Evolutionary conservation across 495 filamentous ascomycete genomes (phyloP).

Genomic region (Bryoglossum gracile): DNA sequence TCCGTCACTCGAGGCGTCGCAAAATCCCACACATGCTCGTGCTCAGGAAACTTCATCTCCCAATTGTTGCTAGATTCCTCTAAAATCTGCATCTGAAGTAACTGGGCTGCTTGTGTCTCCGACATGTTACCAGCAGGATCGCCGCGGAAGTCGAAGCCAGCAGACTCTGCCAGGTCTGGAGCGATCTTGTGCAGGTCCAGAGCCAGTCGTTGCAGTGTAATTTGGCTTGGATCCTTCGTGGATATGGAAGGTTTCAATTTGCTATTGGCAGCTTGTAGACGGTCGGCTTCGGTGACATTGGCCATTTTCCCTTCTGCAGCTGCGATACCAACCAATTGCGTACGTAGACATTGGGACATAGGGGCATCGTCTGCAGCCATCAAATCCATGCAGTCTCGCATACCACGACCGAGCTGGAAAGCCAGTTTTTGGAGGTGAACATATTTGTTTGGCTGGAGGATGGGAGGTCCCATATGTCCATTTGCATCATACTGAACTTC

Average conservation of each 20-base stretch:
- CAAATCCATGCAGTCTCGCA: neutral
- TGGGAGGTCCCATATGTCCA: conserved; percentile 9
- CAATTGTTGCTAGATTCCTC: conserved; percentile 24
- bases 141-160: neutral
- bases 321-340: neutral
- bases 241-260: neutral
- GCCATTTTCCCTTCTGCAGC: neutral
- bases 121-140: neutral
- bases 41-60: conserved; percentile 21
- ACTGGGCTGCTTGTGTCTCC: conserved; percentile 1
- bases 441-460: conserved; percentile 16
- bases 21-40: conserved; percentile 24
- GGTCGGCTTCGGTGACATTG: neutral
- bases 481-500: conserved; percentile 11
- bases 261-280: neutral
- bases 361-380: neutral
- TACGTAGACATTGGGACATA: neutral
- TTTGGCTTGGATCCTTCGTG: neutral
- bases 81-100: conserved; percentile 20
- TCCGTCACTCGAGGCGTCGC: conserved; percentile 1
- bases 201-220: conserved; percentile 11
- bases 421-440: conserved; percentile 9
- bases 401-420: conserved; percentile 14
- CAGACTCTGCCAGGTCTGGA: conserved; percentile 16
- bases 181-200: conserved; percentile 12